These are phyloP conservation scores for Limonomyces culmigenus DNA, from an alignment of 1,284 basidiomycete species.

Conservation along the genomic window DNA sequence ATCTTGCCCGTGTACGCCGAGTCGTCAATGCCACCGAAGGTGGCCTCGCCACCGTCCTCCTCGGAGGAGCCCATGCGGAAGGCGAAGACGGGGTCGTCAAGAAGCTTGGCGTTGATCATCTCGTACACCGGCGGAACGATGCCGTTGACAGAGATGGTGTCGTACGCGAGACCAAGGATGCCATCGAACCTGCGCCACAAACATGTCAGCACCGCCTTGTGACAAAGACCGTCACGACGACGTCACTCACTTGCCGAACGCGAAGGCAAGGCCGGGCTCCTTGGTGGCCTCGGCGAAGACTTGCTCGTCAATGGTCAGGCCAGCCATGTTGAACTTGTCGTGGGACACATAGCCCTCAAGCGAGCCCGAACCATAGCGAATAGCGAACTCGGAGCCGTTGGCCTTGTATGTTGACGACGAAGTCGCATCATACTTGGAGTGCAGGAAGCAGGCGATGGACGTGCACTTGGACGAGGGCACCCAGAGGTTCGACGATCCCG, in stretches of 20 bases:
- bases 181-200: conserved; percentile 78
- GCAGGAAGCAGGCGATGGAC: conserved; percentile 97
- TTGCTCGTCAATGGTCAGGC: conserved; percentile 60
- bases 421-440: conserved; percentile 83
- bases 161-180: conserved; percentile 89
- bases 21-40: conserved; percentile 86
- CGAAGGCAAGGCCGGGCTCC: conserved; percentile 95
- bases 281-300: conserved; percentile 95
- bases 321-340: conserved; percentile 75
- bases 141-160: conserved; percentile 92
- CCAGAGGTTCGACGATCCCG: conserved; percentile 88
- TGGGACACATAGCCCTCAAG: conserved; percentile 94
- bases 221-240: background rate
- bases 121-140: conserved; percentile 93
- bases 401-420: conserved; percentile 78
- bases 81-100: conserved; percentile 83
- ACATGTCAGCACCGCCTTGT: conserved; percentile 2
- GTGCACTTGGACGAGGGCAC: conserved; percentile 81
- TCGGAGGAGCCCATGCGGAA: conserved; percentile 89
- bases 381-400: conserved; percentile 85
- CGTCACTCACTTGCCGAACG: conserved; percentile 73
- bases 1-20: conserved; percentile 73
- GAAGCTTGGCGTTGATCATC: conserved; percentile 74
- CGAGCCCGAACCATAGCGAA: conserved; percentile 93
- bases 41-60: conserved; percentile 80